These are phyloP conservation scores for Cadophora sp. DNA, from an alignment of 2,329 filamentous ascomycete genomes.

Conservation along the genomic window DNA sequence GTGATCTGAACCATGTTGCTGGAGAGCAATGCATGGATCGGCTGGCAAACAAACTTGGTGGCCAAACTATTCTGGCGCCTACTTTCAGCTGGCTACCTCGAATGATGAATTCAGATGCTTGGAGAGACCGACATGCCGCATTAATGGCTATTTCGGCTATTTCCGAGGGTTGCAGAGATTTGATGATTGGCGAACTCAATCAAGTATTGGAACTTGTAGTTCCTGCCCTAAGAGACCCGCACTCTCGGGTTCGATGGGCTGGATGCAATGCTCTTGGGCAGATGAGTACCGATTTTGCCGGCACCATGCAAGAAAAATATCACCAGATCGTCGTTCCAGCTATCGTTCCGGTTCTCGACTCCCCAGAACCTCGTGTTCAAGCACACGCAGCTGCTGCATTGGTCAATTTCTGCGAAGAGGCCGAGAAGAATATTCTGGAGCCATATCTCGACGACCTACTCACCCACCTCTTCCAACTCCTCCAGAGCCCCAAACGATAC, in stretches of 20 bases:
- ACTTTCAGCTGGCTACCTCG: slow-evolving; percentile 97
- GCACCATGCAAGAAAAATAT: slow-evolving; percentile 96
- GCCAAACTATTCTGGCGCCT: slow-evolving; percentile 87
- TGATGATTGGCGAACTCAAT: slow-evolving; percentile 94
- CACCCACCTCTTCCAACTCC: slow-evolving; percentile 81
- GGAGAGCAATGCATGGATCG: slow-evolving; percentile 99
- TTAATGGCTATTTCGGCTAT: slow-evolving; percentile 99
- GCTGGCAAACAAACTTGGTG: slow-evolving; percentile 94
- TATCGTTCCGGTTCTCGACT: slow-evolving; percentile 91
- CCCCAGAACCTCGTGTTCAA: slow-evolving; percentile 90
- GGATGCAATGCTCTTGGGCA: slow-evolving; percentile 98
- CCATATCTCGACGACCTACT: slow-evolving; percentile 92
- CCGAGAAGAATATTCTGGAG: slow-evolving; percentile 88
- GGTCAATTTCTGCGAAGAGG: slow-evolving; percentile 99
- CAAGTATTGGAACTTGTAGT: slow-evolving; percentile 96
- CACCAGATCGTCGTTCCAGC: slow-evolving; percentile 86
- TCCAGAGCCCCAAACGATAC: slow-evolving; percentile 92
- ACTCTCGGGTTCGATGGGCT: slow-evolving; percentile 94
- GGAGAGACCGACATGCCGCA: slow-evolving; percentile 94
- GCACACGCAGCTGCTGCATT: slow-evolving; percentile 96
- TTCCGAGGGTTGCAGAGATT: slow-evolving; percentile 92
- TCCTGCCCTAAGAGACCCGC: slow-evolving; percentile 85
- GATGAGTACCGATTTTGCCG: slow-evolving; percentile 99
- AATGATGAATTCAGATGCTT: slow-evolving; percentile 95
- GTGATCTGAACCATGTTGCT: slow-evolving; percentile 95